These are phyloP conservation scores for Hypericum androsaemum DNA, from an alignment of 345 rosid species.

Conservation along the genomic window DNA sequence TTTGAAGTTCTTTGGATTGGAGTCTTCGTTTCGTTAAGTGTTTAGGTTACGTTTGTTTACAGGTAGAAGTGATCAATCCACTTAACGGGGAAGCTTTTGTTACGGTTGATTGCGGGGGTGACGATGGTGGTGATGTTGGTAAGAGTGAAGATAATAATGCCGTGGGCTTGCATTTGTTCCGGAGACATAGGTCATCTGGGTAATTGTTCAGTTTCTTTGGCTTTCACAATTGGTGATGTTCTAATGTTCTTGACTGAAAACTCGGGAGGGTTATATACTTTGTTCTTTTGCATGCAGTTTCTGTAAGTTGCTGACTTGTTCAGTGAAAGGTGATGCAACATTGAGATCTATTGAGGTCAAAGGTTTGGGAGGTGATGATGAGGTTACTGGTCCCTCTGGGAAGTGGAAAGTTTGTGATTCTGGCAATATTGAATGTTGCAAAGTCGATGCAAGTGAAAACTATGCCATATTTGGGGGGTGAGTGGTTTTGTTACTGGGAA, in stretches of 20 bases:
- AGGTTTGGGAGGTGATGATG: conserved; percentile 23
- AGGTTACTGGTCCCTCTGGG: conserved; percentile 19
- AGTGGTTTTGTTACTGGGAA: conserved; percentile 20
- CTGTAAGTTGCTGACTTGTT: conserved; percentile 65
- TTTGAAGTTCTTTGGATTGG: background rate
- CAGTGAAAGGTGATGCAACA: conserved; percentile 62
- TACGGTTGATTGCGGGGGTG: conserved; percentile 24
- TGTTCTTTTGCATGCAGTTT: conserved; percentile 32
- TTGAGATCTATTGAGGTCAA: conserved; percentile 33
- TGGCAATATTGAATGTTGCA: conserved; percentile 47
- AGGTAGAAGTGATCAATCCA: conserved; percentile 71
- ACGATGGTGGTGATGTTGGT: conserved; percentile 22
- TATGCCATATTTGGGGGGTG: conserved; percentile 89
- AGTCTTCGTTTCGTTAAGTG: background rate
- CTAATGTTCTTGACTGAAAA: background rate
- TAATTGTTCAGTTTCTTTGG: conserved; percentile 11
- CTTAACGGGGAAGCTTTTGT: conserved; percentile 46
- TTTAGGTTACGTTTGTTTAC: conserved; percentile 3
- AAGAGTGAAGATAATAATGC: conserved; percentile 44
- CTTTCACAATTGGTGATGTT: background rate
- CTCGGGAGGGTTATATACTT: background rate
- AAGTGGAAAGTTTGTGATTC: conserved; percentile 64
- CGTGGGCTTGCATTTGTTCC: conserved; percentile 61
- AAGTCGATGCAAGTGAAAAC: conserved; percentile 63
- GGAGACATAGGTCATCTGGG: conserved; percentile 43